A percentile compares a stretch with the other conserved stretches of the same genome.
These are phyloP conservation scores for Magnaporthiopsis incrustans DNA, from an alignment of 2,329 filamentous ascomycete species.

Conservation along the genomic window DNA sequence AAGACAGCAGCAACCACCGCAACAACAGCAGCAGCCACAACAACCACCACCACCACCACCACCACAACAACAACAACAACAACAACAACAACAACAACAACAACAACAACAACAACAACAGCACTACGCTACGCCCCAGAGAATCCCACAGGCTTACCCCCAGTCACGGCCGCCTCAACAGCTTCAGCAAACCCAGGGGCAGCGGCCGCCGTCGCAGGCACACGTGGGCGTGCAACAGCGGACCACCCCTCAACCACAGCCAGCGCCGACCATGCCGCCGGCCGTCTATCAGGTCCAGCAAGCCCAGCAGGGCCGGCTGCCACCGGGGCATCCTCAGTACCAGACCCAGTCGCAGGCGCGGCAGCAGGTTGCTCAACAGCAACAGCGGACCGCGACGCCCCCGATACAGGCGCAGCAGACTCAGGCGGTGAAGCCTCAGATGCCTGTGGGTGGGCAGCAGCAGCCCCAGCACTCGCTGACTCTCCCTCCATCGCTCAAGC, in stretches of 20 bases:
- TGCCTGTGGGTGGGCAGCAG: conserved; percentile 2
- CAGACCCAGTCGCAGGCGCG: conserved; percentile 7
- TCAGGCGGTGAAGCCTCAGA: background rate
- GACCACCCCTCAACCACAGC: background rate
- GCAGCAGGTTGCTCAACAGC: background rate
- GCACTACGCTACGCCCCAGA: conserved; percentile 12
- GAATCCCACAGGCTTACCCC: background rate
- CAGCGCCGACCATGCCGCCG: background rate
- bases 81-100: conserved; percentile 1
- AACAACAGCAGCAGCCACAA: background rate
- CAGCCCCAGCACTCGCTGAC: conserved; percentile 10
- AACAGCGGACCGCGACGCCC: background rate
- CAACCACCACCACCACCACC: background rate
- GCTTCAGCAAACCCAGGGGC: background rate
- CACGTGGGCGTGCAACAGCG: background rate
- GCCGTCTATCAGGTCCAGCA: background rate
- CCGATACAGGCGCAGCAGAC: background rate
- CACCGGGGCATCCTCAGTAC: conserved; percentile 9
- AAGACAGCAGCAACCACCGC: background rate
- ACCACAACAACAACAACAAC: background rate
- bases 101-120: background rate
- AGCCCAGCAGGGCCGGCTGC: background rate
- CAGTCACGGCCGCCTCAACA: background rate
- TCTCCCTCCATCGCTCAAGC: conserved; percentile 6
- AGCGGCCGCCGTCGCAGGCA: background rate